Conservation (phyloP, 345 rosid genomes). For the Aurinia saxatilis region DNA sequence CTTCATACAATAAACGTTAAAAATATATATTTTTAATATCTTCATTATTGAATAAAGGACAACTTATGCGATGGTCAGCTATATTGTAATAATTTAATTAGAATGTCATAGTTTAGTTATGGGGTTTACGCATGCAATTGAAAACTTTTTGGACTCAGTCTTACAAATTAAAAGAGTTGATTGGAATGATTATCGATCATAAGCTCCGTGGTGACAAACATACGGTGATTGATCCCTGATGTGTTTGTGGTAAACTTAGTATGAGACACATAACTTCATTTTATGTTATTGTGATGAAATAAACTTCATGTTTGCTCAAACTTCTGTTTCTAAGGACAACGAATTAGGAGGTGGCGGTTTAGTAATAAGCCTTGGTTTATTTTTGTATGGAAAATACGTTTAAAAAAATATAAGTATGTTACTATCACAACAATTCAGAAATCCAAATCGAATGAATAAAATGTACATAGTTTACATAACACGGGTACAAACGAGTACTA, state of each 20-base stretch:
- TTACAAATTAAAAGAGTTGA: neutral
- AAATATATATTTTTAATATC: neutral
- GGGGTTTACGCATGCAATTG: neutral
- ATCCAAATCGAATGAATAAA: too few species aligned
- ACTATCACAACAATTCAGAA: too few species aligned
- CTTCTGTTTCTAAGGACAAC: too few species aligned
- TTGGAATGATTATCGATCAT: neutral
- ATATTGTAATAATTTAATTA: neutral
- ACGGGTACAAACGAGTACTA: too few species aligned
- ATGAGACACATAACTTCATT: neutral
- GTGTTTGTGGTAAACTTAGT: neutral
- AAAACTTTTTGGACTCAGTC: neutral
- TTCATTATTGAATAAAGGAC: neutral
- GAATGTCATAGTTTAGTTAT: neutral
- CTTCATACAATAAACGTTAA: neutral
- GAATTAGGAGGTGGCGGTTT: too few species aligned
- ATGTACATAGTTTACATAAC: too few species aligned
- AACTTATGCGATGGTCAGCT: conserved; percentile 9
- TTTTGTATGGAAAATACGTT: too few species aligned
- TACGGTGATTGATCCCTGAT: neutral
- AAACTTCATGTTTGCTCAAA: too few species aligned
- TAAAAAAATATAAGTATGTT: too few species aligned
- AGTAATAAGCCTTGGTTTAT: too few species aligned
- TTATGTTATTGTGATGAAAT: too few species aligned
- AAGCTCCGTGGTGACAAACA: neutral